Evolutionary conservation across 179 eudicot species (phyloP).

Genomic region (Drosera spatulata): DNA sequence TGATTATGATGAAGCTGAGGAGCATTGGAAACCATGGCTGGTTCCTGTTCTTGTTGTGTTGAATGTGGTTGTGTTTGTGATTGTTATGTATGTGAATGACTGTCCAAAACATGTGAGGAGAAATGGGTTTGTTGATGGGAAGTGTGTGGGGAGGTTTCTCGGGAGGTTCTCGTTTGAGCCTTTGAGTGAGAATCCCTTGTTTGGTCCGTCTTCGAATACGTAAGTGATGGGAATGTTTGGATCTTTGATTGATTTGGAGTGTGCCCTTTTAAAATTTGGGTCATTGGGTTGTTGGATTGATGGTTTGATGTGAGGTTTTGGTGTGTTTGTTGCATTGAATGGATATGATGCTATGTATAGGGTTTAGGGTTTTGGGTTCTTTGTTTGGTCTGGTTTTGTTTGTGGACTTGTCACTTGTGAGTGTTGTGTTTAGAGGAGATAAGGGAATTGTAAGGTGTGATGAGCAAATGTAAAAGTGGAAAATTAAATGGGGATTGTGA

Average conservation of each 20-base stretch:
- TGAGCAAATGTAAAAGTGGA: no score
- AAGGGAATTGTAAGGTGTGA: no score
- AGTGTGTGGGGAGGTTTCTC: constrained; percentile 12
- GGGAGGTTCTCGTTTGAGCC: constrained; percentile 59
- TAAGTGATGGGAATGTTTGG: constrained; percentile 6
- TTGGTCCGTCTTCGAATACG: constrained; percentile 58
- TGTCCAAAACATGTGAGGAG: constrained; percentile 31
- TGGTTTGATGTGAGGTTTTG: not conserved
- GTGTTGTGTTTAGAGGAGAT: no score
- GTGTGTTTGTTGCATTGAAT: not conserved
- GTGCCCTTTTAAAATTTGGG: not conserved
- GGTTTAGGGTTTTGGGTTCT: no score
- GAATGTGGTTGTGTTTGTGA: constrained; percentile 37
- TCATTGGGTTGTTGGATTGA: not conserved
- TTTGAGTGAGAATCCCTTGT: constrained; percentile 40
- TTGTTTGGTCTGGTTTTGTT: no score
- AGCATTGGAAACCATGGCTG: constrained; percentile 50
- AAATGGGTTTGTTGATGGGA: not conserved
- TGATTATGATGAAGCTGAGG: not conserved
- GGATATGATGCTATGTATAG: not conserved
- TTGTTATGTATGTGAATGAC: constrained; percentile 39
- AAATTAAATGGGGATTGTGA: no score
- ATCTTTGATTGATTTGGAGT: no score
- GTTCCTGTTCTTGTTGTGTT: constrained; percentile 41
- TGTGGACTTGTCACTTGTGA: no score